Evolutionary conservation across 768 basidiomycete genomes (phyloP), one percentile per base, ranked within the genome.

Genomic region (Trametopsis cervina): DNA sequence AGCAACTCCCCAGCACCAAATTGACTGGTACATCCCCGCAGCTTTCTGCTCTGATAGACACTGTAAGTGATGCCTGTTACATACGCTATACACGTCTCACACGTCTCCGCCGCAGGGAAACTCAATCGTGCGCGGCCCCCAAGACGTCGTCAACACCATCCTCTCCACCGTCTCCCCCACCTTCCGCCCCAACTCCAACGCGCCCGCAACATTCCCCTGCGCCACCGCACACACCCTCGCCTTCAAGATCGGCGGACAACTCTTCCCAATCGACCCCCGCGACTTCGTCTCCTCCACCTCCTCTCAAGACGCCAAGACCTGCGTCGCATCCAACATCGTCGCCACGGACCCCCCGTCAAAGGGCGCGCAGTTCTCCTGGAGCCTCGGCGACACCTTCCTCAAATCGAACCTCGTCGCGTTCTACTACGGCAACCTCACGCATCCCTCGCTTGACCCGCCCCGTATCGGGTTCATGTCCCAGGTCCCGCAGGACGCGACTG

Each of bases 351-450:
- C 81, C 3, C 87, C 85, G 7, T 63, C 72, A 17, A 5, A 20
- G 4, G 76, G 77, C 12, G 82, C 80, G 55, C 63, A 83, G 39
- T 87, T 84, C 57, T 80, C 77, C 56, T 89, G 87, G 86, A 87
- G 78, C 64, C 65, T 89, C 44, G 88, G 88, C 2, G 76, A 74
- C 56, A 85, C 87, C 3, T 89, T 89, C 57, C 58, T 90, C 52
- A 87, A 87, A 63, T 73, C 82, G 80, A 83, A 83, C 21, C 52
- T 85, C n/a, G 73, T 83, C n/a, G 64, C 82, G 20, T 89, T 80
- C 60, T 78, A 88, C 61, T 88, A 78, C 59, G 87, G 87, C 12
- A 85, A 88, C 55, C 60, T 88, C 29, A 75, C 75, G 0, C 72
- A 82, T 52, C 86, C 86, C 1, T 83, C 81, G 1, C 65, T 66